Conservation (phyloP, 768 basidiomycete species). For the Hygrophorus pudorinus region DNA sequence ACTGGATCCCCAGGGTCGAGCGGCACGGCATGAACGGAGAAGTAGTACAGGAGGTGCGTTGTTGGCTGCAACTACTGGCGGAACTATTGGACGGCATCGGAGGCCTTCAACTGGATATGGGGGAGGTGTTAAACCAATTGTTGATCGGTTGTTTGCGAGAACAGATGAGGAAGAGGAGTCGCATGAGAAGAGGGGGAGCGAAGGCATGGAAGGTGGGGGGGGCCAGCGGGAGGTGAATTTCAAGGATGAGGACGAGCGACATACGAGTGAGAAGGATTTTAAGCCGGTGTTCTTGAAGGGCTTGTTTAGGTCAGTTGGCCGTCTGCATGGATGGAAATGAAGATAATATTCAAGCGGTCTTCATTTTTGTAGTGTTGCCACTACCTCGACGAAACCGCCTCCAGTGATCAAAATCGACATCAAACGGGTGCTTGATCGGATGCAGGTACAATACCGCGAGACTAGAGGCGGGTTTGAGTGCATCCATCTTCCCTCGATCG, state of each 20-base stretch:
- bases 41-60: constrained; percentile 68
- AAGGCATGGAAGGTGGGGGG: constrained; percentile 17
- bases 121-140: constrained; percentile 23
- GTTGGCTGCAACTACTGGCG: constrained; percentile 27
- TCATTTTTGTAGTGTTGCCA: constrained; percentile 59
- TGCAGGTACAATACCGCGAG: constrained; percentile 92
- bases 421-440: constrained; percentile 76
- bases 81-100: constrained; percentile 58
- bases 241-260: constrained; percentile 39
- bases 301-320: constrained; percentile 65
- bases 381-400: constrained; percentile 87
- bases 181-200: constrained; percentile 26
- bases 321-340: not conserved
- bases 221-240: constrained; percentile 27
- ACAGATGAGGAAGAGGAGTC: constrained; percentile 39
- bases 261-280: constrained; percentile 58
- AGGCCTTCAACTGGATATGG: constrained; percentile 63
- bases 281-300: constrained; percentile 97
- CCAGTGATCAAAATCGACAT: constrained; percentile 77
- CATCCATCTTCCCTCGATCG: constrained; percentile 90
- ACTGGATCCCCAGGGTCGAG: constrained; percentile 55
- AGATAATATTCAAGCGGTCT: constrained; percentile 4
- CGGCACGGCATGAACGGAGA: constrained; percentile 59
- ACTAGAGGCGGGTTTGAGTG: constrained; percentile 92
- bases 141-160: constrained; percentile 41